Evolutionary conservation across 2,329 filamentous ascomycete genomes (phyloP).

Genomic region (Trichoderma oligosporum): DNA sequence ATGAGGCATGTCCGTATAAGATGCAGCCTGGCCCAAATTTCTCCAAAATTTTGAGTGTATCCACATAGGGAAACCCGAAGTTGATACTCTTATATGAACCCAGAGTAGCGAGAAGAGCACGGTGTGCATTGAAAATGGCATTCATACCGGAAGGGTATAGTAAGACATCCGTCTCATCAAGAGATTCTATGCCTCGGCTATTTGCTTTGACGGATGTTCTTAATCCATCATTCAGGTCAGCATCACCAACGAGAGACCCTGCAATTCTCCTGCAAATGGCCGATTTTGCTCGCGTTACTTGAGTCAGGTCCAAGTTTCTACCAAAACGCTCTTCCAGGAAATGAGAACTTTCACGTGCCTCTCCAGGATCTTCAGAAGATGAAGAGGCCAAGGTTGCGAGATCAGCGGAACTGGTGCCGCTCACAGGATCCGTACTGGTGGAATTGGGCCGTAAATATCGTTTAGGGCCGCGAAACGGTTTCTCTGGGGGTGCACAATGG

Average conservation of each 20-base stretch:
- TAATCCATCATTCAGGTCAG: conserved; percentile 44
- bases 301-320: conserved; percentile 76
- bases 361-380: conserved; percentile 28
- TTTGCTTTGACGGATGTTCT: conserved; percentile 35
- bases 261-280: conserved; percentile 86
- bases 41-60: conserved; percentile 89
- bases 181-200: conserved; percentile 55
- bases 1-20: conserved; percentile 81
- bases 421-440: conserved; percentile 30
- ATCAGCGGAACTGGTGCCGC: not conserved
- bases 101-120: conserved; percentile 62
- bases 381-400: conserved; percentile 20
- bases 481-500: conserved; percentile 31
- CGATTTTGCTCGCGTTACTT: conserved; percentile 76
- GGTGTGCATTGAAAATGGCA: conserved; percentile 85
- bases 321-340: conserved; percentile 96
- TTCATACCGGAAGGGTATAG: conserved; percentile 92
- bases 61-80: conserved; percentile 96
- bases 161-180: conserved; percentile 83
- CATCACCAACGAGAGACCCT: conserved; percentile 71
- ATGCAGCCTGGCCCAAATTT: conserved; percentile 88
- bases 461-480: conserved; percentile 65
- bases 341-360: conserved; percentile 63
- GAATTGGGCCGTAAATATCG: conserved; percentile 66
- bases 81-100: conserved; percentile 72